These are phyloP conservation scores for Cichorium intybus DNA, from an alignment of 140 eudicot species.

Conservation along the genomic window DNA sequence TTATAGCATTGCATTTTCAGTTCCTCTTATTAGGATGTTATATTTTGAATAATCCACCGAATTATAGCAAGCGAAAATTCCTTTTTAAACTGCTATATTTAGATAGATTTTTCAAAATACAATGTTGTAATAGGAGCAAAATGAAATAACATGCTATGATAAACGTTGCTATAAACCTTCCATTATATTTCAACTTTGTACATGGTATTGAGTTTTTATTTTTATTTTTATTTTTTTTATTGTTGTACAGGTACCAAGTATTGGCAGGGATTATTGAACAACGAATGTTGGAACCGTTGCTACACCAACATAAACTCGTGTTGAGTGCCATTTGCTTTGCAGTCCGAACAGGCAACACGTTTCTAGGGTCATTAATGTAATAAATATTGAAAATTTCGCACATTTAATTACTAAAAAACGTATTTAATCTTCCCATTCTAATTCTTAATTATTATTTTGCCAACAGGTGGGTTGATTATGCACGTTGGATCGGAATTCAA, in stretches of 20 bases:
- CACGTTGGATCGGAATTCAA: conserved; percentile 76
- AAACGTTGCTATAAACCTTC: background rate
- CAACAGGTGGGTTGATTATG: conserved; percentile 85
- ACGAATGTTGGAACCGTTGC: conserved; percentile 74
- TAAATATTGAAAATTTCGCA: conserved; percentile 6
- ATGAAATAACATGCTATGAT: background rate
- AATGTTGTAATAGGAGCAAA: background rate
- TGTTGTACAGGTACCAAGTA: conserved; percentile 74
- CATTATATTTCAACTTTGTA: background rate
- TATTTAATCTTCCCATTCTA: background rate
- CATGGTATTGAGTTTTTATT: background rate
- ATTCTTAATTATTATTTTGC: conserved; percentile 6
- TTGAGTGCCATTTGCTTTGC: conserved; percentile 84
- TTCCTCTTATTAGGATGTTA: too few relatives aligned
- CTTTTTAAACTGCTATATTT: background rate
- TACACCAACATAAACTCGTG: conserved; percentile 77
- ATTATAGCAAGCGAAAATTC: too few relatives aligned
- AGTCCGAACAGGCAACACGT: conserved; percentile 93
- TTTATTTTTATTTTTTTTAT: background rate
- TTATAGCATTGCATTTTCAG: too few relatives aligned
- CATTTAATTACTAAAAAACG: background rate
- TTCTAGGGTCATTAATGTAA: conserved; percentile 84
- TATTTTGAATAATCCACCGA: too few relatives aligned
- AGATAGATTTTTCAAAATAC: background rate
- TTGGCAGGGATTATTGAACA: conserved; percentile 92